Percentiles rank a stretch among this genome's conserved stretches.
phyloP scores from a whole-genome alignment of 805 yeast species.

The Sugiyamaella floridensis region DNA sequence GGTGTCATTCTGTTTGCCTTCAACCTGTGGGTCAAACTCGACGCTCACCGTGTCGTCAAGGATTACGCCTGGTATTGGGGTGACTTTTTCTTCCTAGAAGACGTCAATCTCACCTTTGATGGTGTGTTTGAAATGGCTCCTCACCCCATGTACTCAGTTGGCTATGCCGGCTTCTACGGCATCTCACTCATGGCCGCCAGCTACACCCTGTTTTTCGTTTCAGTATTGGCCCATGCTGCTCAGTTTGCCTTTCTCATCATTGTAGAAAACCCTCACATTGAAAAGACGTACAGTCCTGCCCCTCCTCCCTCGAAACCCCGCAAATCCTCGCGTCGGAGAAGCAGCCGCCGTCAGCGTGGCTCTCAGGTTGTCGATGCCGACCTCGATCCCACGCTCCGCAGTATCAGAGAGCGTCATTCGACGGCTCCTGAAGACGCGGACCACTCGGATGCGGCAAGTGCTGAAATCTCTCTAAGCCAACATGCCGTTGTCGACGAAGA shows the following conservation, averaged over 20 bases:
- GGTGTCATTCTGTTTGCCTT: conserved; percentile 61
- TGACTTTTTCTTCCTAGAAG: conserved; percentile 77
- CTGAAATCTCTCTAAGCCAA: background rate
- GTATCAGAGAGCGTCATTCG: background rate
- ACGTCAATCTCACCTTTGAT: conserved; percentile 66
- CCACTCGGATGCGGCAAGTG: conserved; percentile 3
- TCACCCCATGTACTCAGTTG: conserved; percentile 88
- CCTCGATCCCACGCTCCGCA: background rate
- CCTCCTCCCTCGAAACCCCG: conserved; percentile 16
- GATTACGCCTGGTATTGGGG: conserved; percentile 97
- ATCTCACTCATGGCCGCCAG: conserved; percentile 71
- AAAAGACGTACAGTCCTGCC: conserved; percentile 48
- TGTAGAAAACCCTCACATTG: conserved; percentile 84
- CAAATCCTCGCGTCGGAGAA: conserved; percentile 10
- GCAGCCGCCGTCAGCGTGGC: conserved; percentile 4
- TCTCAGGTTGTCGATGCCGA: background rate
- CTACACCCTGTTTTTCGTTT: conserved; percentile 59
- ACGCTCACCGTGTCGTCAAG: conserved; percentile 81
- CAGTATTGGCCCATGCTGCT: conserved; percentile 65
- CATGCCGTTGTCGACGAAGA: background rate
- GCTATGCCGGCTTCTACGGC: conserved; percentile 83
- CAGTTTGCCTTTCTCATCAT: conserved; percentile 68
- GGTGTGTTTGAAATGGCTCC: conserved; percentile 88
- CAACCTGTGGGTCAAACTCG: conserved; percentile 78
- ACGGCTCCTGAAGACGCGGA: background rate